Conservation (phyloP, 2,329 filamentous ascomycete genomes). For the Stachybotrys chartarum region DNA sequence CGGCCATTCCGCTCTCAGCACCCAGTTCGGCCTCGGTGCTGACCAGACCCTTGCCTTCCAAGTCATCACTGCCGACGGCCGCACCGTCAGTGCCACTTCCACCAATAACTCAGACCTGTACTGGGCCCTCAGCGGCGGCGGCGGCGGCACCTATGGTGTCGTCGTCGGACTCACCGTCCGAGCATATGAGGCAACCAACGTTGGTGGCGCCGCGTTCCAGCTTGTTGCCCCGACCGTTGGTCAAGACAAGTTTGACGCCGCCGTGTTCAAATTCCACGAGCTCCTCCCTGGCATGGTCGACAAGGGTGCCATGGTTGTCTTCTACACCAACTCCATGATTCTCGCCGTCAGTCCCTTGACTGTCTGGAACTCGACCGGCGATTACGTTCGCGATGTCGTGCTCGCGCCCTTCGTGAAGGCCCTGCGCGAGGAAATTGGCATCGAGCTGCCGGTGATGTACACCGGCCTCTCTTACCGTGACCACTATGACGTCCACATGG, state of each 20-base stretch:
- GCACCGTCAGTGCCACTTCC: constrained; percentile 37
- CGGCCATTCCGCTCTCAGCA: constrained; percentile 47
- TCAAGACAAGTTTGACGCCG: constrained; percentile 7
- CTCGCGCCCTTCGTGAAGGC: constrained; percentile 32
- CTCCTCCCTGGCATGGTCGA: constrained; percentile 30
- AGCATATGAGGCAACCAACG: neutral
- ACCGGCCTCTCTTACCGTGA: constrained; percentile 21
- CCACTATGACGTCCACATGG: constrained; percentile 23
- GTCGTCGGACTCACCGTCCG: constrained; percentile 1
- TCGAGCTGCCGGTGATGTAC: constrained; percentile 18
- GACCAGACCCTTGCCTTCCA: constrained; percentile 52
- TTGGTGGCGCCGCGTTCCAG: neutral
- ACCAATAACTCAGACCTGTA: constrained; percentile 48
- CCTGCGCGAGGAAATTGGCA: constrained; percentile 11
- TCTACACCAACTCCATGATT: too few relatives aligned
- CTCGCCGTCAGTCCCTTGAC: too few relatives aligned
- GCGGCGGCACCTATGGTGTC: constrained; percentile 47
- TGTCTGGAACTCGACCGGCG: constrained; percentile 32
- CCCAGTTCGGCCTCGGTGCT: constrained; percentile 49
- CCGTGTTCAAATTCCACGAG: constrained; percentile 15
- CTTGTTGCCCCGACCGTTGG: neutral
- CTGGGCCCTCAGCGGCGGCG: constrained; percentile 56
- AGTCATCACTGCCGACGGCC: constrained; percentile 44
- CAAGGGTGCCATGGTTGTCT: constrained; percentile 39
- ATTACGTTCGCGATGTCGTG: constrained; percentile 27